These are phyloP conservation scores for Taiozyma onychis DNA, from an alignment of 1,139 yeast species.

Conservation along the genomic window DNA sequence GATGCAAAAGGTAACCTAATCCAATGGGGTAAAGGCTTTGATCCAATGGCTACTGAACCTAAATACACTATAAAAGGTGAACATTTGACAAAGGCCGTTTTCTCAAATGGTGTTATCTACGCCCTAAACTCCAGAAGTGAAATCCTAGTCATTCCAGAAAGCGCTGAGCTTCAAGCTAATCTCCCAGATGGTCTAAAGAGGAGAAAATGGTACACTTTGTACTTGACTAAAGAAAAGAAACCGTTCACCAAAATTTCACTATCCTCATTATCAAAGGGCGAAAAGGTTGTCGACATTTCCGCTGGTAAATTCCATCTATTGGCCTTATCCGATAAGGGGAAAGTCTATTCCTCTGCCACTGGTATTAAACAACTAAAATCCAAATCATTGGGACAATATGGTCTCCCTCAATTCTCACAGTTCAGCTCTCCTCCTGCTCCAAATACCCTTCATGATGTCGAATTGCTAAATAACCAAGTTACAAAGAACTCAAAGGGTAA, in stretches of 20 bases:
- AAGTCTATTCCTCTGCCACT: constrained; percentile 59
- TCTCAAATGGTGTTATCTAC: constrained; percentile 55
- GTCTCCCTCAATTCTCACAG: constrained; percentile 68
- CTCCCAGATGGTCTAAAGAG: constrained; percentile 5
- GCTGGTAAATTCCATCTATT: constrained; percentile 68
- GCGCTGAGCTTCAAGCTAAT: constrained; percentile 15
- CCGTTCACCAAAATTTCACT: constrained; percentile 12
- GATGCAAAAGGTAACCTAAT: constrained; percentile 68
- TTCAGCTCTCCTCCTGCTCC: constrained; percentile 44
- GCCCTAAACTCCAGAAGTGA: constrained; percentile 51
- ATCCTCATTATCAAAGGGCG: constrained; percentile 32
- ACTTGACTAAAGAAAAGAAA: constrained; percentile 19
- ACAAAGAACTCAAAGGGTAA: constrained; percentile 28
- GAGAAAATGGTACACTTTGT: constrained; percentile 10
- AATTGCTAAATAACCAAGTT: constrained; percentile 31
- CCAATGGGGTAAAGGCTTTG: constrained; percentile 52
- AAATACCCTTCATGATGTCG: constrained; percentile 32
- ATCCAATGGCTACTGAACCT: constrained; percentile 16
- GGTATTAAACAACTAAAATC: constrained; percentile 28
- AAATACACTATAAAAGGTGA: constrained; percentile 33
- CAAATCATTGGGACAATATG: constrained; percentile 72
- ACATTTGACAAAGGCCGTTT: constrained; percentile 37
- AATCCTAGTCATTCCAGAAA: constrained; percentile 45
- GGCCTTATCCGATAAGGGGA: constrained; percentile 54
- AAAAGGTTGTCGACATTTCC: constrained; percentile 43